phyloP scores from a whole-genome alignment of 139 green algal species.

The Auxenochlorella pyrenoidosa region DNA sequence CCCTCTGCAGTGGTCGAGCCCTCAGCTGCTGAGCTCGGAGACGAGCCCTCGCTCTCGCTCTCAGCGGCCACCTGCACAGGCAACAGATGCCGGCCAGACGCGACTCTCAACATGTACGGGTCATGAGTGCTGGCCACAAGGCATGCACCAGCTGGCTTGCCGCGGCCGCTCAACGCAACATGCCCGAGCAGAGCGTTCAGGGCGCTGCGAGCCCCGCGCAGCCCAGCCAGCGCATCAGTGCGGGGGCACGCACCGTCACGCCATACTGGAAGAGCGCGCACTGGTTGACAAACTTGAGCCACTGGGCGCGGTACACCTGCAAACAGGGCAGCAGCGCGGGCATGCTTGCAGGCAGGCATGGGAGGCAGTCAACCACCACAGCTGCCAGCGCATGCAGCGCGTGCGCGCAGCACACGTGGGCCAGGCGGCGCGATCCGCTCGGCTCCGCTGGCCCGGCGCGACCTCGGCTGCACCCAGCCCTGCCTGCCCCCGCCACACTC shows the following conservation, averaged over 20 bases:
- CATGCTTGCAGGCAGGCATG: background rate
- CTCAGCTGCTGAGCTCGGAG: background rate
- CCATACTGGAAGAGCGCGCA: constrained; percentile 39
- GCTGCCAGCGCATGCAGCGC: background rate
- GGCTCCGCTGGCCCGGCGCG: background rate
- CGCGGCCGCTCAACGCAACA: no score
- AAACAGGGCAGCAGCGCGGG: no score
- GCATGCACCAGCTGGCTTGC: background rate
- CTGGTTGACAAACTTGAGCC: constrained; percentile 37
- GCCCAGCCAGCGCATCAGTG: background rate
- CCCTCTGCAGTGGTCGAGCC: background rate
- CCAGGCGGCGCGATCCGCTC: no score
- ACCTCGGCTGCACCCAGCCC: background rate
- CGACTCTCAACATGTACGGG: background rate
- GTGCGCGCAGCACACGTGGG: no score
- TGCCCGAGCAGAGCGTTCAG: no score
- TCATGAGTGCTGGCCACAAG: background rate
- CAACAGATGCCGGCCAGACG: no score
- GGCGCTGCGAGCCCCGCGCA: no score
- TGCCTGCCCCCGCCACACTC: background rate
- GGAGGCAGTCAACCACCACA: background rate
- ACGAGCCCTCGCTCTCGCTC: background rate
- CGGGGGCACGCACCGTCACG: background rate
- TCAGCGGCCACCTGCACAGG: background rate
- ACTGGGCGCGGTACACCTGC: constrained; percentile 28